A percentile compares a stretch with the other conserved stretches of the same genome.
Evolutionary conservation across 1,284 basidiomycete genomes (phyloP).

Genomic region (Ceratobasidium sp.): DNA sequence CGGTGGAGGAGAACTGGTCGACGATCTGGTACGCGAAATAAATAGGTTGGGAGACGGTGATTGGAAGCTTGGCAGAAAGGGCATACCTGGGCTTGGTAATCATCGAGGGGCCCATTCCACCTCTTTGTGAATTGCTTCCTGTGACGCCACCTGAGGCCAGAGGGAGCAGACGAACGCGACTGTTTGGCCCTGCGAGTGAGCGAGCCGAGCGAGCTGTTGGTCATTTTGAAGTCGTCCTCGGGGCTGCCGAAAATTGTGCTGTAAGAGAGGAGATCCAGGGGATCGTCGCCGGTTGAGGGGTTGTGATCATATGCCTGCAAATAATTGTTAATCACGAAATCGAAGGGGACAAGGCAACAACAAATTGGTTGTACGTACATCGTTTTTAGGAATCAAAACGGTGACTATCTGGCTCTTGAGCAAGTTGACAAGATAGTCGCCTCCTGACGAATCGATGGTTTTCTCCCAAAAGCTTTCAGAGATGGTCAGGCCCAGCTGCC

Average conservation of each 20-base stretch:
- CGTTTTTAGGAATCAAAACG: slow-evolving; percentile 2
- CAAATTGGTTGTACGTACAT: background rate
- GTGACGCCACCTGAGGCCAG: background rate
- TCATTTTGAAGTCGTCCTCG: background rate
- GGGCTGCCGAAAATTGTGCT: too few species aligned
- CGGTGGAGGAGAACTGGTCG: background rate
- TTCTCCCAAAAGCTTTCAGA: background rate
- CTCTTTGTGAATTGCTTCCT: background rate
- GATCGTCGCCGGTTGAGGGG: background rate
- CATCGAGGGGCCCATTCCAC: background rate
- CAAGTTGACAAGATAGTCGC: background rate
- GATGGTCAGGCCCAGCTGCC: background rate
- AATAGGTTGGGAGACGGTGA: background rate
- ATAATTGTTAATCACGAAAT: background rate
- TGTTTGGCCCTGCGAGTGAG: background rate
- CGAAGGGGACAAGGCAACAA: too few species aligned
- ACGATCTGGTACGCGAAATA: background rate
- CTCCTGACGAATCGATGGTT: background rate
- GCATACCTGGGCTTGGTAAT: background rate
- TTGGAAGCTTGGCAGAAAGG: background rate
- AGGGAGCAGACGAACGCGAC: background rate
- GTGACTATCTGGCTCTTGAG: too few species aligned
- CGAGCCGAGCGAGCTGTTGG: background rate
- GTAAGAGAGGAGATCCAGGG: background rate
- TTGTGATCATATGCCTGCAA: background rate